Base-by-base conservation (phyloP, 371 early-diverging fungal genomes). In the Parasitella parasitica region DNA sequence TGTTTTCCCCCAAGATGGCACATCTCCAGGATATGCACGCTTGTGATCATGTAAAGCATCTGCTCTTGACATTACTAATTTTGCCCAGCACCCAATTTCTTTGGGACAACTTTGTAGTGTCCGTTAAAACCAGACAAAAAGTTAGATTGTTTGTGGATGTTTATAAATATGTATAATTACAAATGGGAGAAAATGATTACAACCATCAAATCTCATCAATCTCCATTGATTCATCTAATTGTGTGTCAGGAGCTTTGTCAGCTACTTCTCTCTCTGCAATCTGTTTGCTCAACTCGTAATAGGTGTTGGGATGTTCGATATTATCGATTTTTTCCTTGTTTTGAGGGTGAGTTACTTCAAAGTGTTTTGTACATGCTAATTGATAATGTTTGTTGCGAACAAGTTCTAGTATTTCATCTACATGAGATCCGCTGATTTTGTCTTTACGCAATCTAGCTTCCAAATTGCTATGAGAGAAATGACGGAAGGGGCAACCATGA, bases 401-500 rank as follows among this genome's bases (percentile, higher is more conserved):
- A 37, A 94, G 74, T 0, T 77, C 69, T 54, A 85, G 60, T 12
- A 98, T 84, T 63, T 94, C 93, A 18, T 75, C 69, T 7, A 86
- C 72, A 6, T 86, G 83, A 7, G 75, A 60, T 4, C 87, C 83
- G 20, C 72, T 72, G 22, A 88, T 70, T 4, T 78, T 66, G 28
- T 82, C 77, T 39, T 70, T 60, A 28, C 68, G 64, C 15, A 94
- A 63, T 11, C 83, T 78, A 2, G 80, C 71, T 28, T 83, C 77
- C 28, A 97, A 71, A 28, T 82, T 85, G 2, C 87, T 82, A 0
- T 76, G 50, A 3, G 89, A 80, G 37, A 89, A 90, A 63, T 96
- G 92, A 35, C 90, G 83, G 83, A 95, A 98, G n/a, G 99, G 99
- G 71, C 99, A 98, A 3, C 99, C 99, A 34, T 97, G 97, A 63